phyloP scores from a whole-genome alignment of 495 filamentous ascomycete species.

The Aspergillus conjunctus region DNA sequence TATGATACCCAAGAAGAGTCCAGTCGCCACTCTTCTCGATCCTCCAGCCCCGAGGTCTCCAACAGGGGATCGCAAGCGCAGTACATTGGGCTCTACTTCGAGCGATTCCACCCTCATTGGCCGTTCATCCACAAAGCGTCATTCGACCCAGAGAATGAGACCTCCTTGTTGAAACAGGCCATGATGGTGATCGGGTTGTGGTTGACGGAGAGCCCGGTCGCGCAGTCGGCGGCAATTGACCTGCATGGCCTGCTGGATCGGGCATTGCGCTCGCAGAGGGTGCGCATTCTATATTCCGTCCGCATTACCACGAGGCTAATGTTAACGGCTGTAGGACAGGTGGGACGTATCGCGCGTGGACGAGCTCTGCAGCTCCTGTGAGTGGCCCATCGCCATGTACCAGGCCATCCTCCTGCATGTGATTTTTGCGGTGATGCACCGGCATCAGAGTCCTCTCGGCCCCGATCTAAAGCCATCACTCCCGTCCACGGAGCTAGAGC shows the following conservation, averaged over 20 bases:
- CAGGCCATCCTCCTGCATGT: conserved; percentile 38
- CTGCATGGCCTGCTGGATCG: conserved; percentile 27
- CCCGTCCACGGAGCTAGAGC: conserved; percentile 6
- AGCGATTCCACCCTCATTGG: conserved; percentile 35
- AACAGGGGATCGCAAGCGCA: neutral
- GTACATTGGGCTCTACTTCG: conserved; percentile 32
- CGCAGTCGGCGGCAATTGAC: conserved; percentile 26
- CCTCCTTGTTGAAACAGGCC: conserved; percentile 31
- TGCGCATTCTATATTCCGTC: conserved; percentile 7
- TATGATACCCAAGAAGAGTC: neutral
- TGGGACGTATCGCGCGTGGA: conserved; percentile 31
- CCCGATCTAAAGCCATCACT: conserved; percentile 28
- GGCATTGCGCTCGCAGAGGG: conserved; percentile 33
- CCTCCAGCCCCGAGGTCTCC: neutral
- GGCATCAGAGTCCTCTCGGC: neutral
- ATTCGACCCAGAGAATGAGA: conserved; percentile 26
- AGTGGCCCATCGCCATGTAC: conserved; percentile 37
- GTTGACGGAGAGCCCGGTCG: conserved; percentile 19
- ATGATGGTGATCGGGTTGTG: conserved; percentile 36
- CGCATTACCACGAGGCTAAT: neutral
- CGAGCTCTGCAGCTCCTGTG: conserved; percentile 14
- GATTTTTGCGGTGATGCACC: conserved; percentile 26
- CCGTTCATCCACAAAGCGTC: conserved; percentile 33
- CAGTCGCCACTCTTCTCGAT: conserved; percentile 18
- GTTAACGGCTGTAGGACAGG: conserved; percentile 27